Percentiles rank a stretch among this genome's conserved stretches.
phyloP scores from a whole-genome alignment of 371 early-diverging fungal species.

The Mucor racemosus region DNA sequence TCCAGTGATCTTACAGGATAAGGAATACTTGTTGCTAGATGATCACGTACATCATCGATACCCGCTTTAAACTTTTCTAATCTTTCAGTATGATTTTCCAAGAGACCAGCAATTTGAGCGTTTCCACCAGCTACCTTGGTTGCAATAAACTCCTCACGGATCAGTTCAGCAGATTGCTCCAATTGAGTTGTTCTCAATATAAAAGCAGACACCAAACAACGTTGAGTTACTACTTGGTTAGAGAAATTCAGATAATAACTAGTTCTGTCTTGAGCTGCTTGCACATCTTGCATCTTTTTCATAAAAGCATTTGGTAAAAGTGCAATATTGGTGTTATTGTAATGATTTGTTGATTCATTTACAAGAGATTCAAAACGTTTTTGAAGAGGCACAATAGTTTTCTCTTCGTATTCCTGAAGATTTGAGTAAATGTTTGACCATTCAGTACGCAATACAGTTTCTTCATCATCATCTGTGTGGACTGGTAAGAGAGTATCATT shows the following conservation, averaged over 20 bases:
- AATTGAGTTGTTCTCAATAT: slow-evolving; percentile 38
- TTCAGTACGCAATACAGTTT: slow-evolving; percentile 26
- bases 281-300: slow-evolving; percentile 28
- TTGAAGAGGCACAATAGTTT: slow-evolving; percentile 19
- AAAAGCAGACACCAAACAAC: slow-evolving; percentile 41
- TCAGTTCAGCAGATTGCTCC: slow-evolving; percentile 48
- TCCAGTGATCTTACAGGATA: slow-evolving; percentile 37
- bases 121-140: slow-evolving; percentile 16
- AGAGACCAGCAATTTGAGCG: slow-evolving; percentile 6
- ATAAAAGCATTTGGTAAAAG: slow-evolving; percentile 25
- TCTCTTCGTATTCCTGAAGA: slow-evolving; percentile 26
- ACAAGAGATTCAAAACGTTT: slow-evolving; percentile 23
- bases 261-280: slow-evolving; percentile 19
- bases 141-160: slow-evolving; percentile 49
- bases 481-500: not conserved
- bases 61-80: slow-evolving; percentile 37
- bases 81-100: slow-evolving; percentile 29
- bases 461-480: slow-evolving; percentile 24
- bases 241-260: slow-evolving; percentile 35
- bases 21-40: slow-evolving; percentile 33
- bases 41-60: slow-evolving; percentile 37
- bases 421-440: slow-evolving; percentile 16
- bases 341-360: slow-evolving; percentile 10
- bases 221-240: slow-evolving; percentile 45
- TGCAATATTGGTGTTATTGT: slow-evolving; percentile 17